Base-by-base conservation (phyloP, 164 flowering plant genomes). In the Vitis rotundifolia region DNA sequence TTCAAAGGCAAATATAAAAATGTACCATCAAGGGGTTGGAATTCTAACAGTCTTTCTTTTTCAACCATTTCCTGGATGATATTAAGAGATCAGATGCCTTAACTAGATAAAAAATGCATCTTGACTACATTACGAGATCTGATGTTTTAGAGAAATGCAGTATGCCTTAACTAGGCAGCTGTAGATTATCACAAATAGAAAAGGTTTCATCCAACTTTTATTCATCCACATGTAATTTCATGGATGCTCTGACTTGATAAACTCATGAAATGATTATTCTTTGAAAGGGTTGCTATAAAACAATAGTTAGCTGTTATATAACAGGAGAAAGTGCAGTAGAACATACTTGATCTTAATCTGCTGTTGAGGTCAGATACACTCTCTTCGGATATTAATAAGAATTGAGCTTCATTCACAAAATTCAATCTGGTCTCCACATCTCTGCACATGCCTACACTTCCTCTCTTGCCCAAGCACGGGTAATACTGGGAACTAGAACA, bases 361-460 rank as follows among this genome's bases (percentile, higher is more conserved):
- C 26, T 70, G 83, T 88, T 89, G 59, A 95, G 93, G 74, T 93
- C 99, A 19, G 80, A 71, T 11, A 93, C 80, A 64, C 99, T 95
- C 68, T 79, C 92, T 78, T 93, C 94, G 18, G 96, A 88, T 63
- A 95, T 75, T 18, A 95, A 75, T 75, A 95, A 84, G 76, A 95
- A 73, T 69, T 89, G 99, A 69, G 93, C 99, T 84, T 89, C 98
- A 82, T 93, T 95, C 15, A 87, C 86, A 77, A 95, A 95, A 81
- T 70, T 93, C 71, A 93, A 67, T 72, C 64, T 79, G 72, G 84
- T 81, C 37, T 73, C 69, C 19, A 71, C 68, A 78, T 90, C 92
- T 82, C 97, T 82, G 80, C 96, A 89, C 59, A 54, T 69, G 58
- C 77, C 77, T 61, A 62, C 59, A 63, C 63, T 69, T 72, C 18